These are phyloP conservation scores for Diaporthe velutina DNA, from an alignment of 2,329 filamentous ascomycete species.

Conservation along the genomic window DNA sequence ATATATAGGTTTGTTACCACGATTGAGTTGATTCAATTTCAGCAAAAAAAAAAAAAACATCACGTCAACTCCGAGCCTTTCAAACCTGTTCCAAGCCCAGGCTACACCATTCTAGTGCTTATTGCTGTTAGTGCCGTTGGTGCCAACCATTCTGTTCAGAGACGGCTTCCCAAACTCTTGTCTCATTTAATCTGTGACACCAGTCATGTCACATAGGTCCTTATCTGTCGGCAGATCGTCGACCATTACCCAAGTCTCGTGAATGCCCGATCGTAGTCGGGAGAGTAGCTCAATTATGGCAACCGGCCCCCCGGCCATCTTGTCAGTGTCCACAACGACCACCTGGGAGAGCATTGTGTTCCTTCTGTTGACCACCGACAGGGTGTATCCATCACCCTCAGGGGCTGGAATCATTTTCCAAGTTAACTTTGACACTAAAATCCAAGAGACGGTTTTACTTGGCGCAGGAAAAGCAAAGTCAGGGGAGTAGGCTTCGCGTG, in stretches of 20 bases:
- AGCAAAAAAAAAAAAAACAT: no score
- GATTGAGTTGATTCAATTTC: no score
- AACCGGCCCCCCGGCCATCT: background rate
- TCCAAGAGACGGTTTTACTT: background rate
- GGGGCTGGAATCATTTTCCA: background rate
- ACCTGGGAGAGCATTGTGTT: conserved; percentile 9
- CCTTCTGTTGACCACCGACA: conserved; percentile 15
- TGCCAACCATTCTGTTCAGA: background rate
- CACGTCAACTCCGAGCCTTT: no score
- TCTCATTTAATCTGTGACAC: conserved; percentile 18
- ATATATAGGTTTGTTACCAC: no score
- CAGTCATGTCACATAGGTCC: conserved; percentile 28
- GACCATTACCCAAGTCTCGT: conserved; percentile 18
- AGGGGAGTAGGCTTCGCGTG: background rate
- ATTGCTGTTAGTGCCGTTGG: background rate
- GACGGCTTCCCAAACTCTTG: conserved; percentile 6
- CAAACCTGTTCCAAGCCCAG: no score
- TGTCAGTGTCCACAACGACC: background rate
- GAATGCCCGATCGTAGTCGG: conserved; percentile 8
- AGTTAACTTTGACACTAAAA: background rate
- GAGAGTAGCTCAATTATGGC: conserved; percentile 26
- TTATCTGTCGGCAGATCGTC: background rate
- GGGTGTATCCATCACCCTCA: conserved; percentile 18
- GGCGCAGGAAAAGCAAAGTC: accelerated
- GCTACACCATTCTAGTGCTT: background rate